Evolutionary conservation across 495 filamentous ascomycete species (phyloP), one percentile per base, ranked within the genome.

Genomic region (Hyphodiscus hymeniophilus): DNA sequence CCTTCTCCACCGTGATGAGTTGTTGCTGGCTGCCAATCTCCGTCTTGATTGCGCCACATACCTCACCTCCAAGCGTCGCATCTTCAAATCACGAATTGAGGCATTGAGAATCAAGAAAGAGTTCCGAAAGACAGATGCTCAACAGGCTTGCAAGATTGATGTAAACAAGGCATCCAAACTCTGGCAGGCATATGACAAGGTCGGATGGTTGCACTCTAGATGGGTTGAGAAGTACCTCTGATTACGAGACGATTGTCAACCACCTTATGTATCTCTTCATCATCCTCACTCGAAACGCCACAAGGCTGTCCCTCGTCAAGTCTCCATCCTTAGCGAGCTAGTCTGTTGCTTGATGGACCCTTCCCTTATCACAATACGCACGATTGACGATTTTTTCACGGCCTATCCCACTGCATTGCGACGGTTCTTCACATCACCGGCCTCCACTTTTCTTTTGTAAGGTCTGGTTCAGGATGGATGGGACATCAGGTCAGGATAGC

Each of bases 131-230:
- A 96, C 92, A n/a, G 87, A 95, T 63, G 87, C 89, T 26, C 92
- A 98, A 64, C 87, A 94, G 63, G 88, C 88, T 21, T 95, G 89
- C 77, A 94, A 94, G 72, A 95, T 96, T 51, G 92, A 98, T 62
- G 92, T 96, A 64, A 96, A 96, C 71, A 98, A 98, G 74, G 89
- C 92, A 22, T 94, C 87, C 57, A 94, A 92, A 64, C 75, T 98
- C 42, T 95, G 89, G 89, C 81, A 82, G 34, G 89, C 88, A 22
- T 98, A 86, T 60, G 85, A 96, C 17, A 82, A 81, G 42, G 86
- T 94, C 40, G 88, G 88, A 45, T 95, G 90, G 88, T 83, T 96
- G 56, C 73, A 86, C 26, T 66, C 70, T 11, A 63, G 76, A 35
- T 56, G 46, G 45, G 51, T 59, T 16, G 24, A 28, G 31, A 42